Evolutionary conservation across 306 rosid genomes (phyloP), one percentile per base, ranked within the genome.

Genomic region (Vigna nakashimae): DNA sequence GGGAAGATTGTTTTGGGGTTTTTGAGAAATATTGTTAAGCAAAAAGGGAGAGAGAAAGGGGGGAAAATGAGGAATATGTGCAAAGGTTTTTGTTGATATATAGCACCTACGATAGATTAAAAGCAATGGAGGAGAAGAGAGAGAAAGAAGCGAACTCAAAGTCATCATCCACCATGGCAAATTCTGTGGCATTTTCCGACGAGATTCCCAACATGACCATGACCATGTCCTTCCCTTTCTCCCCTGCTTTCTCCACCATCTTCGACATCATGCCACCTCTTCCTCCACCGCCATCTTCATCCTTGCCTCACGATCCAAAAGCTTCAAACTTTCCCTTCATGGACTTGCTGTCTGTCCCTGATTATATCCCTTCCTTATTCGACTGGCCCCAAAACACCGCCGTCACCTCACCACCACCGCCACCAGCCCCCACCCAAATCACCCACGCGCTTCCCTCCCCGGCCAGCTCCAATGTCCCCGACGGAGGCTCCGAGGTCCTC

Each of bases 121-220:
- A 62, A 70, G 48, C 69, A 63, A 91, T 86, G 97, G 89, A 94
- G 88, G 88, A 85, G 77, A 86, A 83, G 85, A 86, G 82, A 76
- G 80, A 76, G 88, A 73, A 36, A 14, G 16, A 50, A 45, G 80
- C 72, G 26, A 79, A 78, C 58, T 28, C 66, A 28, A 78, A 56
- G 48, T 56, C 57, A 7, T 13, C 71, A 34, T 22, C 49, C 58
- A 74, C 52, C 46, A 84, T 87, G 86, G 88, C 80, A 32, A 80
- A 73, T 87, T 85, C 89, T 42, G 50, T 76, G 2, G 50, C 84
- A 74, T 88, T 91, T 82, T 65, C 88, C 67, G 95, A 88, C 17
- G 86, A 87, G 79, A 79, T 84, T 87, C 86, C 81, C 74, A 68
- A 46, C 53, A 51, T 22, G 17, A 51, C 13, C 60, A 38, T n/a